Conservation (phyloP, 495 filamentous ascomycete genomes). For the Penicillium lividum region DNA sequence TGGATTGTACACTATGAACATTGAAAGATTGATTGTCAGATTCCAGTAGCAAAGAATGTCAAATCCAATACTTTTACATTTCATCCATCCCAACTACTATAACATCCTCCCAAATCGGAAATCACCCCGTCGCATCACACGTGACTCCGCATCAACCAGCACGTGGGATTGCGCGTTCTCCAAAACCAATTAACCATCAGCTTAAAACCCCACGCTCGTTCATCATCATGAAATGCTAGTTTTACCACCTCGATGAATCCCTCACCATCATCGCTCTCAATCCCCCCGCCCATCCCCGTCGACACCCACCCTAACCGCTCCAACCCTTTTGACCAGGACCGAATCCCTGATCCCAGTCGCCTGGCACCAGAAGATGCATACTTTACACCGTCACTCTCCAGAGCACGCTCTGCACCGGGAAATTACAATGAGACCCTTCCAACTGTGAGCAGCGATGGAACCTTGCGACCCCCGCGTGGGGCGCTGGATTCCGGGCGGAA, state of each 20-base stretch:
- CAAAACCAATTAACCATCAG: conserved; percentile 6
- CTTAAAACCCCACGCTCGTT: conserved; percentile 2
- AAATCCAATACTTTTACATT: not conserved
- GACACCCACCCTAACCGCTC: conserved; percentile 47
- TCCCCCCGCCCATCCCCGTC: conserved; percentile 46
- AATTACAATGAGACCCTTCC: conserved; percentile 40
- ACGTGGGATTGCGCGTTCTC: conserved; percentile 24
- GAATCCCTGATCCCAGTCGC: conserved; percentile 56
- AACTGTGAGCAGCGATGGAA: conserved; percentile 33
- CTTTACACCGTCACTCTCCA: conserved; percentile 57
- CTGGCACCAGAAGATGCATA: conserved; percentile 86
- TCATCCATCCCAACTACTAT: not conserved
- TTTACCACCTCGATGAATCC: conserved; percentile 43
- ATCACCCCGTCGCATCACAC: conserved; percentile 7
- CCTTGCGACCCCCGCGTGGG: conserved; percentile 40
- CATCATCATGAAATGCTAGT: conserved; percentile 34
- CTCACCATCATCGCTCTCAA: conserved; percentile 35
- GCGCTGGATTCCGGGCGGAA: conserved; percentile 35
- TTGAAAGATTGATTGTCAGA: too few relatives aligned
- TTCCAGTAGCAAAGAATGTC: too few relatives aligned
- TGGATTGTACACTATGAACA: not conserved
- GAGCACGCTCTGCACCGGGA: conserved; percentile 49
- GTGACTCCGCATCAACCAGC: conserved; percentile 13
- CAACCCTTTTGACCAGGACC: conserved; percentile 45
- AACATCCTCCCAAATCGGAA: not conserved